Evolutionary conservation across 1,284 basidiomycete genomes (phyloP), one percentile per base, ranked within the genome.

Genomic region (Apiotrichum laibachii): DNA sequence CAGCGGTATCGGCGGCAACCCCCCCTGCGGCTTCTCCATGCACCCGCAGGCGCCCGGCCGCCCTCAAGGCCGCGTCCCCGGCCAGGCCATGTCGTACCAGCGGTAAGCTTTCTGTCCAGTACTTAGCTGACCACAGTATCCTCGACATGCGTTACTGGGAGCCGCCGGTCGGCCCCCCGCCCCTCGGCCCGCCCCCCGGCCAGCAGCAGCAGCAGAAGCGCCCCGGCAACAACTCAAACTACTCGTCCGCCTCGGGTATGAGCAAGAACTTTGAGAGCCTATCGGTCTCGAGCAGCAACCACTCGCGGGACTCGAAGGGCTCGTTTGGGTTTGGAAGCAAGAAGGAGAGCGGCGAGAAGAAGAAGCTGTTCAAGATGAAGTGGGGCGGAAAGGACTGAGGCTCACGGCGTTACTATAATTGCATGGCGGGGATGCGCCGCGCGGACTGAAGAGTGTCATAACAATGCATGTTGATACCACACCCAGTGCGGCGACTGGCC

Each of bases 21-120:
- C 86, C 39, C 91, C 91, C 0, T 88, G 89, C 64, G 89, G 82
- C n/a, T 83, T 86, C 26, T 75, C 79, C 35, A 79, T 76, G 50
- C 80, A 77, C 61, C 76, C 76, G 6, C 44, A 71, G 43, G 56
- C 71, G 37, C 73, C 72, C 69, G 60, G 65, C 22, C 50, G 83
- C 81, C 34, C 79, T 78, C 47, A 80, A 82, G 55, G 78, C 83
- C 12, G 61, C 34, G 16, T 85, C 81, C 76, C 90, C 86, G 79
- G 86, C 84, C 53, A 85, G 82, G 72, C 91, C 86, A 72, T 88
- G n/a, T 56, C 64, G 26, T 78, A 93, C 71, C 85, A 89, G 74
- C 84, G 84, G 73, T 74, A 48, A 62, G 72, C 53, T 33, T 70
- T 76, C 18, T 3, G 26, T 31, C 21, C 11, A 46, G 40, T 12